Evolutionary conservation across 148 eudicot genomes (phyloP), one percentile per base, ranked within the genome.

Genomic region (Spergularia bocconei): DNA sequence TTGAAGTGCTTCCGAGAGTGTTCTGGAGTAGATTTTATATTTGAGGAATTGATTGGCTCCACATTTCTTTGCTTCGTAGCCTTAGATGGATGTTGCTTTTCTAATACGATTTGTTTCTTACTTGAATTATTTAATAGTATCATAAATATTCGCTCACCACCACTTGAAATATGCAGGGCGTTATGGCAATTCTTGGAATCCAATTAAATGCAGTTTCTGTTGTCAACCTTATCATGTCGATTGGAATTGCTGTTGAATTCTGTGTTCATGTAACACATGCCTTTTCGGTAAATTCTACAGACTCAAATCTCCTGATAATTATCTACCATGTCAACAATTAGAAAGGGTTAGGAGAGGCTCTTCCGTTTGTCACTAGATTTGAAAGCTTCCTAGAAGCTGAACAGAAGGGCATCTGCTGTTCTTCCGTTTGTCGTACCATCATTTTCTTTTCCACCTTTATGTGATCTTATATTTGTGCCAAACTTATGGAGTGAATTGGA

Each of bases 231-330:
- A 86, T 94, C 53, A 94, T 94, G 98, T 86, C 98, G 16, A 93
- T 94, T 71, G 98, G 98, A 33, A 94, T 94, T 68, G 93, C 95
- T 54, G 98, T 94, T 70, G 98, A 94, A 84, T 94, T 94, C 83
- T 94, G 98, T 66, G 97, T 94, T 69, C 98, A 94, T 77, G 85
- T 94, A 65, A 91, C 97, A 69, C 97, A 94, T 85, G 95, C 97
- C 72, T 94, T 94, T 88, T 85, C 93, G 93, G 98, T 94, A 68
- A 80, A 82, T 84, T 11, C n/a, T 77, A 6, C 59, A 72, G 0
- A 69, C 9, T 39, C 8, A 44, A 38, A 14, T 50, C 13, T 6
- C 4, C 48, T 38, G 13, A 44, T 56, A 7, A 11, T 59, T 29
- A 1, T 48, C 48, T 21, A 20, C 14, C 51, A 12, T 4, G 21